phyloP scores from a whole-genome alignment of 2,329 filamentous ascomycete species.

The Pestalotiopsis sp. region DNA sequence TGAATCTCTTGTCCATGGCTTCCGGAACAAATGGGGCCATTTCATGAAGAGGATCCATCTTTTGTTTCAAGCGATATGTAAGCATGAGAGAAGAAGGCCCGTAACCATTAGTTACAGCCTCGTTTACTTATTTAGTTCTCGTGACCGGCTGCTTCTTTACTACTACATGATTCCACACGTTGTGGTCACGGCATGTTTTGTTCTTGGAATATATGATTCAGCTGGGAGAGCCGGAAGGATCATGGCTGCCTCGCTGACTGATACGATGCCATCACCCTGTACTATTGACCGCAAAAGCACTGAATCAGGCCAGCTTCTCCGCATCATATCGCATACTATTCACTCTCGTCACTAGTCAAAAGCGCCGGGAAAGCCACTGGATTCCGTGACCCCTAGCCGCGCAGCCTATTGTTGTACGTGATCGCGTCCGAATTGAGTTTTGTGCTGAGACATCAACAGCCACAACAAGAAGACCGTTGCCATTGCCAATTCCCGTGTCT shows the following conservation, averaged over 20 bases:
- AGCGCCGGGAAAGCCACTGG: not conserved
- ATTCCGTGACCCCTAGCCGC: not conserved
- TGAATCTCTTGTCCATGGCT: not conserved
- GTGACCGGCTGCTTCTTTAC: not conserved
- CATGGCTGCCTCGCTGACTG: not conserved
- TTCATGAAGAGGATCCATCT: not conserved
- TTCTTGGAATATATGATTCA: not conserved
- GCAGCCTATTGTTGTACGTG: not conserved
- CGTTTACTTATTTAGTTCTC: not conserved
- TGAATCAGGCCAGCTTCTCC: not conserved
- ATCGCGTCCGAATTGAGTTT: not conserved
- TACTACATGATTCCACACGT: not conserved
- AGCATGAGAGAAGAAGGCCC: constrained; percentile 1
- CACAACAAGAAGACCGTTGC: not conserved
- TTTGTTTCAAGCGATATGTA: constrained; percentile 9
- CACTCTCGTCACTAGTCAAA: not conserved
- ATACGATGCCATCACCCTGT: not conserved
- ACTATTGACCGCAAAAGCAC: not conserved
- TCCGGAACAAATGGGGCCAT: not conserved
- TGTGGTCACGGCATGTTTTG: not conserved
- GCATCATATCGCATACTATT: not conserved
- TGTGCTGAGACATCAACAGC: not conserved
- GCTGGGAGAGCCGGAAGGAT: not conserved
- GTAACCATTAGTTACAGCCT: constrained; percentile 1
- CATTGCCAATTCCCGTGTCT: not conserved